phyloP scores from a whole-genome alignment of 1,284 basidiomycete species.

The Inonotus obliquus region DNA sequence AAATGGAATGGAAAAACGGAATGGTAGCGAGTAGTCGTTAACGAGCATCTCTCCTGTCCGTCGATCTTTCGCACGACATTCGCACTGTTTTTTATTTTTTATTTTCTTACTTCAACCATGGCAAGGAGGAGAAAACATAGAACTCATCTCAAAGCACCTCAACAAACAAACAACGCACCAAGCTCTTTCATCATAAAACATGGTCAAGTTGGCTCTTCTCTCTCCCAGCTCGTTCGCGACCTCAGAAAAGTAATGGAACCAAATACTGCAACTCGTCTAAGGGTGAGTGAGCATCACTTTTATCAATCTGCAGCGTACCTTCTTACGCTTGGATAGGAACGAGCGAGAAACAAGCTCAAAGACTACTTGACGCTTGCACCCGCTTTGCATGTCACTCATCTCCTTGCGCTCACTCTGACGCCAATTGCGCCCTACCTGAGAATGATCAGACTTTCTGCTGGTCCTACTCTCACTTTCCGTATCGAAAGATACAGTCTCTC shows the following conservation, averaged over 20 bases:
- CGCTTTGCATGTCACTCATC: conserved; percentile 86
- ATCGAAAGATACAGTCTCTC: conserved; percentile 90
- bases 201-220: conserved; percentile 86
- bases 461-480: conserved; percentile 92
- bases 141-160: conserved; percentile 73
- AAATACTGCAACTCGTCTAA: conserved; percentile 89
- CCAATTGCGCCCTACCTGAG: conserved; percentile 83
- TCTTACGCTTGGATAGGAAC: conserved; percentile 55
- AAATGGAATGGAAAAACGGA: not conserved
- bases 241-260: conserved; percentile 96
- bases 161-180: conserved; percentile 38
- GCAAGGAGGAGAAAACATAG: conserved; percentile 79
- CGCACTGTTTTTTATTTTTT: not conserved
- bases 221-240: conserved; percentile 87
- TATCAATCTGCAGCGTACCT: conserved; percentile 2
- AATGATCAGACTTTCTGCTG: conserved; percentile 85
- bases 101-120: conserved; percentile 39
- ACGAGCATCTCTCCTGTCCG: not conserved
- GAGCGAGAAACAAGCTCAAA: conserved; percentile 87
- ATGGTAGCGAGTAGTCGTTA: not conserved
- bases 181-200: conserved; percentile 92
- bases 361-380: conserved; percentile 95
- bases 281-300: conserved; percentile 55
- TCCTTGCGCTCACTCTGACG: conserved; percentile 89
- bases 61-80: not conserved